Conservation (phyloP, 257 asterid genomes). For the Solanum bulbocastanum region DNA sequence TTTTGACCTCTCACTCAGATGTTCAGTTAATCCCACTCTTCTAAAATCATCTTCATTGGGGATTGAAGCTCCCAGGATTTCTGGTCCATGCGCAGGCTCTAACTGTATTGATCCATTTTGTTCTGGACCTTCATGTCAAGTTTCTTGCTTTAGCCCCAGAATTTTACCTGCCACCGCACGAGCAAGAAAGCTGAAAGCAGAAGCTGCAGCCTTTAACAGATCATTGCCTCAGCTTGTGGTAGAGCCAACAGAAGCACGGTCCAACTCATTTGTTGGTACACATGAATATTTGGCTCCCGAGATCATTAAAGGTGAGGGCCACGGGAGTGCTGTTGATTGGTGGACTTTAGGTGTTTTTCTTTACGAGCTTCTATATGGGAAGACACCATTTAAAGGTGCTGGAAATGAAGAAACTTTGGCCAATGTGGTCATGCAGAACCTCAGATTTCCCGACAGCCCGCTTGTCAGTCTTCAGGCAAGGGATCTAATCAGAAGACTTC, state of each 20-base stretch:
- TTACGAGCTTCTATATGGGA: conserved; percentile 81
- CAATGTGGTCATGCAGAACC: conserved; percentile 63
- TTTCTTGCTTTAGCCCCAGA: conserved; percentile 86
- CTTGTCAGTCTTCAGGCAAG: conserved; percentile 74
- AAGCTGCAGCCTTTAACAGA: conserved; percentile 31
- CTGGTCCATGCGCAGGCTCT: conserved; percentile 88
- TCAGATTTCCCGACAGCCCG: conserved; percentile 68
- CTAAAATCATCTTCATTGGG: conserved; percentile 33
- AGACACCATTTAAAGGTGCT: conserved; percentile 74
- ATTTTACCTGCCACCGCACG: conserved; percentile 35
- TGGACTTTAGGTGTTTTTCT: conserved; percentile 88
- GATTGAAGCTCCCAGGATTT: conserved; percentile 57
- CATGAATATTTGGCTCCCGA: conserved; percentile 95
- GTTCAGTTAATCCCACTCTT: conserved; percentile 81
- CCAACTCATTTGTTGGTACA: conserved; percentile 91
- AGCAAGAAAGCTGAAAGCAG: conserved; percentile 46
- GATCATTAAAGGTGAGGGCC: conserved; percentile 92
- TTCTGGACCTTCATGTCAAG: conserved; percentile 74
- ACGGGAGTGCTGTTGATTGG: conserved; percentile 98
- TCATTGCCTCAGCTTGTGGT: conserved; percentile 76
- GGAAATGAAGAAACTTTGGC: conserved; percentile 78
- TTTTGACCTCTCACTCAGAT: conserved; percentile 79
- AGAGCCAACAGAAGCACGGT: conserved; percentile 89
- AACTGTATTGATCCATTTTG: conserved; percentile 95
- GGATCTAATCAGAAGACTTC: conserved; percentile 63